A percentile compares a stretch with the other conserved stretches of the same genome.
Evolutionary conservation across 2,329 filamentous ascomycete genomes (phyloP).

Genomic region (Gaeumannomyces sp.): DNA sequence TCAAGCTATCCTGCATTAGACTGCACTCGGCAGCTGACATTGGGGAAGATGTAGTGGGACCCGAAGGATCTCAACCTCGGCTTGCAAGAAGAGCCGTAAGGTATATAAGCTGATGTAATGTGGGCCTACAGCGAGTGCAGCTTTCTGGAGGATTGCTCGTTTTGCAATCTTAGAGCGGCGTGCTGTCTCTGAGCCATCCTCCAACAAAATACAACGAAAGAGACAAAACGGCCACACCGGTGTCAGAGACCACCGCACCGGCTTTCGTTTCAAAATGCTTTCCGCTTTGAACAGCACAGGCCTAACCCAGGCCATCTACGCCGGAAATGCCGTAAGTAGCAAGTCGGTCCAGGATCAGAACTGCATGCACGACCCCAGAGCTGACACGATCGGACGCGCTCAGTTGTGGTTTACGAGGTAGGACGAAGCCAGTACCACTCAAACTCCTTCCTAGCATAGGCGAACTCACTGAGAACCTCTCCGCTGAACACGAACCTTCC

Average conservation of each 20-base stretch:
- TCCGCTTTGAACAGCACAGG: slow-evolving; percentile 3
- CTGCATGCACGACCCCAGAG: not conserved
- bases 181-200: not conserved
- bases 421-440: not conserved
- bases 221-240: not conserved
- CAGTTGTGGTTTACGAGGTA: slow-evolving; percentile 8
- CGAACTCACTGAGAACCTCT: not conserved
- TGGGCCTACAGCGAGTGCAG: not conserved
- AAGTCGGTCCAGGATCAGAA: no score
- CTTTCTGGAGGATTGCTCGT: no score
- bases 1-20: not conserved
- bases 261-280: not conserved
- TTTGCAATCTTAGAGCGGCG: not conserved
- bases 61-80: not conserved
- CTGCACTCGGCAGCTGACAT: not conserved
- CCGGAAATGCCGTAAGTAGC: slow-evolving; percentile 17
- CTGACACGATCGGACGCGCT: not conserved
- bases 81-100: not conserved
- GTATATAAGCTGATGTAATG: not conserved
- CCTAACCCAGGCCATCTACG: slow-evolving; percentile 16
- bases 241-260: not conserved
- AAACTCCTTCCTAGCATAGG: not conserved
- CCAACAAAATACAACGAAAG: not conserved
- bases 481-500: not conserved
- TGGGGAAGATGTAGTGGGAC: not conserved